phyloP scores from a whole-genome alignment of 768 basidiomycete species.

The Phaeolepiota aurea region DNA sequence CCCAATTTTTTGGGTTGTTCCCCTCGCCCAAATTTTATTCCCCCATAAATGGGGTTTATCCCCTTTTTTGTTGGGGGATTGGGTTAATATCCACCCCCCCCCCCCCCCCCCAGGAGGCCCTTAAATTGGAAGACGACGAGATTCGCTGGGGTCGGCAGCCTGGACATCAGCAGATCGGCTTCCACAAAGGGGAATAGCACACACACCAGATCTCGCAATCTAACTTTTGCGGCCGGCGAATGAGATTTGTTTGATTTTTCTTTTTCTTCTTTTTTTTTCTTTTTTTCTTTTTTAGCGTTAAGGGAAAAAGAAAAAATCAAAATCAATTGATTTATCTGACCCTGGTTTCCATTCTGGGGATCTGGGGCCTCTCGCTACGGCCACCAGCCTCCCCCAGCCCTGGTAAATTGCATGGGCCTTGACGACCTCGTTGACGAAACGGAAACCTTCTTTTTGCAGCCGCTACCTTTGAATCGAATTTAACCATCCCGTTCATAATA shows the following conservation, averaged over 20 bases:
- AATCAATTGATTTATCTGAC: slow-evolving; percentile 17
- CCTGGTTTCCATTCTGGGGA: slow-evolving; percentile 10
- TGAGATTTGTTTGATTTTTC: slow-evolving; percentile 18
- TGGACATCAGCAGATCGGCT: slow-evolving; percentile 35
- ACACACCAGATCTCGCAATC: slow-evolving; percentile 27
- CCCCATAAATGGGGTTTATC: slow-evolving; percentile 17
- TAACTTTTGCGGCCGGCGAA: slow-evolving; percentile 20
- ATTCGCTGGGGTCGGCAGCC: slow-evolving; percentile 6
- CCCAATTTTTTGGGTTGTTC: slow-evolving; percentile 27
- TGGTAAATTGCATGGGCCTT: too few species aligned
- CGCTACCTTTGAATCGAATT: too few species aligned
- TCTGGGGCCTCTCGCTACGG: slow-evolving; percentile 14
- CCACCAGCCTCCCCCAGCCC: slow-evolving; percentile 16
- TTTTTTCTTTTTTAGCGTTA: too few species aligned
- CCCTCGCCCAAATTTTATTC: slow-evolving; percentile 23
- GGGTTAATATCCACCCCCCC: slow-evolving; percentile 34
- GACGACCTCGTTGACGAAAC: too few species aligned
- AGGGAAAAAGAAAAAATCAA: too few species aligned
- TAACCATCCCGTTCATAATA: too few species aligned
- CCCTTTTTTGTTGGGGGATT: slow-evolving; percentile 35
- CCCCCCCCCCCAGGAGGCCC: too few species aligned
- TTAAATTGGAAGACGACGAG: slow-evolving; percentile 26
- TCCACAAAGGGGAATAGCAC: slow-evolving; percentile 20
- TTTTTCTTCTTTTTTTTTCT: too few species aligned
- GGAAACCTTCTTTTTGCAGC: too few species aligned